Base-by-base conservation (phyloP, 768 basidiomycete genomes). In the Rubroboletus satanas region DNA sequence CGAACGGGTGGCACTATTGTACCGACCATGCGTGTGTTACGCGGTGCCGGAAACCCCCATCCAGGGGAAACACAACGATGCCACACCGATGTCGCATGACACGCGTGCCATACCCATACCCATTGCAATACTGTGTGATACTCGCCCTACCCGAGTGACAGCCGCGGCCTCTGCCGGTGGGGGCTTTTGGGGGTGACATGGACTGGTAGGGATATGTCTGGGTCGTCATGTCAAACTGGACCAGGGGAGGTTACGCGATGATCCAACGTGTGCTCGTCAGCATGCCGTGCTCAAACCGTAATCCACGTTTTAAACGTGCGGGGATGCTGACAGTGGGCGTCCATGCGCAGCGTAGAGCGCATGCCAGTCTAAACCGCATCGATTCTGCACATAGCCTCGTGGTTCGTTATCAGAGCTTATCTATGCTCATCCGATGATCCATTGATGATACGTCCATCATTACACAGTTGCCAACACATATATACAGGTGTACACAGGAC, bases 331-430 rank as follows among this genome's bases (percentile, higher is more conserved):
- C 7, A 12, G 17, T n/a, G 46, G 7, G 32, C 5, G 4, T 21
- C n/a, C 48, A 5, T 21, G 46, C 26, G 33, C 14, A 23, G 45
- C 44, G 28, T n/a, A 14, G 8, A 18, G 23, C 17, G 46, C 46
- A 15, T 51, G 58, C 36, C 36, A 41, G 36, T 12, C 51, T 49
- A 45, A 50, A 45, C 47, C 15, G 10, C n/a, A 49, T 45, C 15
- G 17, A 45, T 23, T 17, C 15, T 26, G n/a, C 51, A 46, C 52
- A 45, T 50, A 41, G 47, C 53, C 53, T 62, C 60, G 50, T 55
- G 62, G 52, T 28, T 21, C 33, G 46, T 50, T 60, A 65, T 64
- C 62, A 41, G 36, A 62, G 60, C 7, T 62, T 50, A 61, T 61
- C 60, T 42, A 8, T 12, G 31, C 45, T 23, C 43, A 1, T 52